Evolutionary conservation across 129 eudicot genomes (phyloP).

Genomic region (Artemisia annua): DNA sequence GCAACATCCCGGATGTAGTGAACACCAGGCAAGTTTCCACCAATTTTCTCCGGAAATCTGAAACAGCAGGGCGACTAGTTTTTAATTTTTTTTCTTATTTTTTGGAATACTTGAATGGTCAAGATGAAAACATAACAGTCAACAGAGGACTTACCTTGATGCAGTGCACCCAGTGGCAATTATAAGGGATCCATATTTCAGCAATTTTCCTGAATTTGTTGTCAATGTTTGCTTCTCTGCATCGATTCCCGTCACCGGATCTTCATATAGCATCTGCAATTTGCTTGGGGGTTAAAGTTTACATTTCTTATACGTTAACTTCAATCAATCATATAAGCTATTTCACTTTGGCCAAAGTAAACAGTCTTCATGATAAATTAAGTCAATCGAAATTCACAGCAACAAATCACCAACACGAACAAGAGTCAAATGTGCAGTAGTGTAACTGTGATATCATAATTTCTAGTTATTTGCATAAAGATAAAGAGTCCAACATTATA

Average conservation of each 20-base stretch:
- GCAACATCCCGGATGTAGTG: conserved; percentile 95
- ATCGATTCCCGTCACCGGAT: conserved; percentile 72
- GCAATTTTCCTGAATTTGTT: conserved; percentile 83
- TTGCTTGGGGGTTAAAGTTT: conserved; percentile 14
- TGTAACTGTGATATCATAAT: no score
- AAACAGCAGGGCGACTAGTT: no score
- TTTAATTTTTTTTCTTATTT: no score
- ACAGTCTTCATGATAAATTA: background rate
- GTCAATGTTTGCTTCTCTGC: conserved; percentile 80
- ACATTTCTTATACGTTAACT: background rate
- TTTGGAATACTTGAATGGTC: background rate
- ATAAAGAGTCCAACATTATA: conserved; percentile 3
- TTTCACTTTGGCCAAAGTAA: no score
- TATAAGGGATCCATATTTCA: conserved; percentile 84
- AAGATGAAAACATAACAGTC: background rate
- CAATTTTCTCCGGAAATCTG: conserved; percentile 95
- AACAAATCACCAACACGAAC: background rate
- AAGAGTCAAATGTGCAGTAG: no score
- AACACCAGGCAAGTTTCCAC: conserved; percentile 90
- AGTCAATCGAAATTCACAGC: conserved; percentile 6
- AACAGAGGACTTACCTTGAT: conserved; percentile 51
- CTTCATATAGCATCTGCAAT: conserved; percentile 79
- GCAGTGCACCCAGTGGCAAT: conserved; percentile 95
- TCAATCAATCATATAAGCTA: background rate
- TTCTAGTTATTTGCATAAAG: no score